Evolutionary conservation across 2,329 filamentous ascomycete genomes (phyloP), one percentile per base, ranked within the genome.

Genomic region (Sordariomycetes sp.): DNA sequence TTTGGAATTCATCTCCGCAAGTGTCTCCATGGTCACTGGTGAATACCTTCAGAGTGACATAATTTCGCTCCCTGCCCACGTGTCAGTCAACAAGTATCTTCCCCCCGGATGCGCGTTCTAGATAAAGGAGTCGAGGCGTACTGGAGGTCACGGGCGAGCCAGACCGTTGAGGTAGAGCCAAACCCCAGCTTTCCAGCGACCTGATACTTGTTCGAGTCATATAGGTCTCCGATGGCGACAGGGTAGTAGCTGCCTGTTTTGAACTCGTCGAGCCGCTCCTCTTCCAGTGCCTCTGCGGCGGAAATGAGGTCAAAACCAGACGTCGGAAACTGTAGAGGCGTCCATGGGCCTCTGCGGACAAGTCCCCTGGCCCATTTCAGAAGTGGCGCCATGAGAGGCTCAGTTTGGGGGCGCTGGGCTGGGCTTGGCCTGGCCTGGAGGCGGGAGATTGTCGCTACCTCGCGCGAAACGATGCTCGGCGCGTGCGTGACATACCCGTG

Each of bases 141-240:
- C 64, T 54, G 11, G 2, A 66, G 60, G 35, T 66, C 62, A 8
- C 64, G 61, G 16, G 64, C 66, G 3, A 67, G 58, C 64, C 64
- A 66, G n/a, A 64, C 62, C 0, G 64, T 66, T 1, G 64, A 66
- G 3, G 59, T 62, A 7, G 61, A 62, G 7, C 65, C 64, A 52
- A 60, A 65, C 3, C 65, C 65, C 18, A 66, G 57, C 56, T 66
- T 66, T 7, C 63, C 58, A 3, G 65, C 57, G 5, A 64, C 61
- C 12, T 66, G 65, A 51, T 65, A 66, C 1, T 60, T 59, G n/a
- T n/a, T n/a, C n/a, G n/a, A n/a, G 54, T 58, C 59, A n/a, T 65
- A 59, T 3, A 65, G 50, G 12, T 65, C 54, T 18, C 65, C 65
- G 28, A 65, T 62, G 2, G 48, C 52, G 28, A 61, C 58, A 14